Base-by-base conservation (phyloP, 106 monocot genomes). In the Dioscorea alata region DNA sequence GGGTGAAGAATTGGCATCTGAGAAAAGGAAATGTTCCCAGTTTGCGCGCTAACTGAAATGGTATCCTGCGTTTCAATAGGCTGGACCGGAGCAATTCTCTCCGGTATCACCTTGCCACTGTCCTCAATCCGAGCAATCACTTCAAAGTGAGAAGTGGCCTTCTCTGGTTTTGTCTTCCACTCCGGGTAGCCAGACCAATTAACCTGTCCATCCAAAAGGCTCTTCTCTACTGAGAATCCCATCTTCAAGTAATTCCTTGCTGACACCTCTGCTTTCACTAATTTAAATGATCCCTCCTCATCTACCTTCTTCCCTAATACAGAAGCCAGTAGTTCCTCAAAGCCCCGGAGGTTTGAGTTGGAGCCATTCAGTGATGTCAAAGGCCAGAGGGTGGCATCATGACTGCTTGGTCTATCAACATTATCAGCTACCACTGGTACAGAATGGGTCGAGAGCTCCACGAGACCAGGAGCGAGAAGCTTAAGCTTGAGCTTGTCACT, bases 401-500 rank as follows among this genome's bases (percentile, higher is more conserved):
- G 60, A 8, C 74, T 62, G 42, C 12, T 68, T 23, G 42, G 1
- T 42, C 42, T 42, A 42, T 79, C 74, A 4, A 19, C 42, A 15
- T 75, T 70, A 9, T 73, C 76, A 6, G 63, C 17, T 13, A 81
- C 8, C 9, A 64, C 83, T n/a, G 88, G 72, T 16, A 74, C 65
- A 13, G 85, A 31, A 12, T 74, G 76, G 6, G 89, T 82, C 4
- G 96, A 97, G 62, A 99, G 87, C 72, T 99, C 84, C 8, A 99
- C 85, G 1, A 87, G 86, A 24, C 92, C 92, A 0, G 97, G 97
- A 16, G 89, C 92, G 6, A 99, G 85, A 42, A 84, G 92, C 58
- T 89, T 99, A 63, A 97, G 89, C 85, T 92, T 92, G 20, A 97
- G 89, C 75, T 78, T 79, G 63, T 89, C 76, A 16, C 74, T 83